Percentiles rank a stretch among this genome's conserved stretches.
These are phyloP conservation scores for Aspergillus kassunensis DNA, from an alignment of 495 filamentous ascomycete genomes.

Conservation along the genomic window DNA sequence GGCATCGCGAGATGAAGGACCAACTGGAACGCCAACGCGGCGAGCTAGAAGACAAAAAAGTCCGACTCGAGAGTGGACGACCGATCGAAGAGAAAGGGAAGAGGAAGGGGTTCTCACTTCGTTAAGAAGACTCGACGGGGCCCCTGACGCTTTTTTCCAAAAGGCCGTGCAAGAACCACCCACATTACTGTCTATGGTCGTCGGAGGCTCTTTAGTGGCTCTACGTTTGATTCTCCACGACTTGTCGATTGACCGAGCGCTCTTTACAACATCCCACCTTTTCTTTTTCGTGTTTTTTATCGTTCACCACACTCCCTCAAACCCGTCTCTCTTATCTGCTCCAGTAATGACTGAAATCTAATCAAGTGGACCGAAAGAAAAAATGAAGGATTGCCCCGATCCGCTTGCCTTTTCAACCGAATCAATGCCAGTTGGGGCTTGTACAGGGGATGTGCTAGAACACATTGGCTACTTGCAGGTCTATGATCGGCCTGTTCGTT, in stretches of 20 bases:
- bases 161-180: conserved; percentile 24
- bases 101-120: conserved; percentile 97
- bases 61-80: conserved; percentile 84
- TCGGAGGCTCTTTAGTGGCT: conserved; percentile 22
- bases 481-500: conserved; percentile 16
- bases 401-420: conserved; percentile 17
- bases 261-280: conserved; percentile 24
- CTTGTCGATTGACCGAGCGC: conserved; percentile 30
- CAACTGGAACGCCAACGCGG: conserved; percentile 89
- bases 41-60: conserved; percentile 97
- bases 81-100: conserved; percentile 92
- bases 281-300: conserved; percentile 35
- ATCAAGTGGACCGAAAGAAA: conserved; percentile 25
- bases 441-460: conserved; percentile 28
- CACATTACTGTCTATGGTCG: conserved; percentile 22
- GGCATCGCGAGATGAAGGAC: conserved; percentile 99
- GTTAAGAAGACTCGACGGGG: conserved; percentile 48
- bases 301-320: conserved; percentile 38
- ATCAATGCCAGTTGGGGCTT: conserved; percentile 23
- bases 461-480: conserved; percentile 19
- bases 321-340: conserved; percentile 28
- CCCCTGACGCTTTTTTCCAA: conserved; percentile 14
- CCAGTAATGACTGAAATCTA: conserved; percentile 32
- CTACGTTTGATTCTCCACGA: conserved; percentile 28
- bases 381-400: conserved; percentile 20